A percentile compares a stretch with the other conserved stretches of the same genome.
Evolutionary conservation across 257 asterid species (phyloP).

Genomic region (Prunella vulgaris): DNA sequence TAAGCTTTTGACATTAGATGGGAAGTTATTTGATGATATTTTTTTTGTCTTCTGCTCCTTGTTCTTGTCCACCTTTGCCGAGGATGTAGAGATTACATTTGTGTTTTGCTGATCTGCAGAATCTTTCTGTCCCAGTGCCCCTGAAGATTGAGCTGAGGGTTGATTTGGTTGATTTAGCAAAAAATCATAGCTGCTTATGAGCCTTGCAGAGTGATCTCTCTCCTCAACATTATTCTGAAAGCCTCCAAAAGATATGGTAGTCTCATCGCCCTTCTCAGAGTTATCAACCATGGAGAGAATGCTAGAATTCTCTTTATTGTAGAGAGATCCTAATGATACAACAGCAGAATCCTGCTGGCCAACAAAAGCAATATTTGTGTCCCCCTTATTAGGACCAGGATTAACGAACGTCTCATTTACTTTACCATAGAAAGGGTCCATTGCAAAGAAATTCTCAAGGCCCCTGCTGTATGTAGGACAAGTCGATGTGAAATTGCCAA

Average conservation of each 20-base stretch:
- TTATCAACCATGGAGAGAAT: slow-evolving; percentile 38
- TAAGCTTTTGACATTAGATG: slow-evolving; percentile 67
- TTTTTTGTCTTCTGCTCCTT: slow-evolving; percentile 50
- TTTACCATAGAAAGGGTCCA: slow-evolving; percentile 37
- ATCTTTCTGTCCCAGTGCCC: slow-evolving; percentile 24
- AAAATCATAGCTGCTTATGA: slow-evolving; percentile 34
- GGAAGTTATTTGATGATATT: slow-evolving; percentile 47
- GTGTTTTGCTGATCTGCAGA: slow-evolving; percentile 26
- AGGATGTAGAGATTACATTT: slow-evolving; percentile 29
- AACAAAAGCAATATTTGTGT: slow-evolving; percentile 16
- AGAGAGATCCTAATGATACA: slow-evolving; percentile 26
- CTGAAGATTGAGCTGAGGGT: slow-evolving; percentile 35
- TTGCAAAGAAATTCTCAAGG: slow-evolving; percentile 30
- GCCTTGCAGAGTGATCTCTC: slow-evolving; percentile 34
- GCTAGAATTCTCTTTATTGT: slow-evolving; percentile 36
- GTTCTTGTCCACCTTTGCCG: slow-evolving; percentile 34
- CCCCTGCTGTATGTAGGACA: slow-evolving; percentile 32
- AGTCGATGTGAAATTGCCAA: slow-evolving; percentile 27
- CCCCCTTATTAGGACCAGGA: slow-evolving; percentile 30
- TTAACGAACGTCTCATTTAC: slow-evolving; percentile 31
- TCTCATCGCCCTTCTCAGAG: slow-evolving; percentile 33
- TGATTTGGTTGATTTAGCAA: slow-evolving; percentile 43
- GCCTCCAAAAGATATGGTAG: slow-evolving; percentile 53
- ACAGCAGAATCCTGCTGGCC: slow-evolving; percentile 32
- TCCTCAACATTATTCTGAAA: slow-evolving; percentile 33